Percentiles rank a stretch among this genome's conserved stretches.
Evolutionary conservation across 2,329 filamentous ascomycete genomes (phyloP).

Genomic region (Claviceps quebecensis): DNA sequence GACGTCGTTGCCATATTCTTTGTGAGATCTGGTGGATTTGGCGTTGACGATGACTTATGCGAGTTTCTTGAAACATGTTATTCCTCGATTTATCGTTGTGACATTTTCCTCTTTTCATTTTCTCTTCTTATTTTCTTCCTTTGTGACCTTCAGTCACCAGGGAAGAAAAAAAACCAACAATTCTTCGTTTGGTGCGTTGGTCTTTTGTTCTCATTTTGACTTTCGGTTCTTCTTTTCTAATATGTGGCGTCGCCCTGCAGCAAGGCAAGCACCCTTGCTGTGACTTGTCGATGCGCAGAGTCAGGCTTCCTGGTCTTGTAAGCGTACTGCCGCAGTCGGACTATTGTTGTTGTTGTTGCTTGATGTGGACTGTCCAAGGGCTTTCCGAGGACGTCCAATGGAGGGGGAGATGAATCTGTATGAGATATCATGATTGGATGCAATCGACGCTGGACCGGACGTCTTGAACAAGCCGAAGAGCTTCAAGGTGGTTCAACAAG

Average conservation of each 20-base stretch:
- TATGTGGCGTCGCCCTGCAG: neutral
- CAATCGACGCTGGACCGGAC: too few species aligned
- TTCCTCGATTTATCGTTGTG: slow-evolving; percentile 9
- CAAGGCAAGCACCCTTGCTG: neutral
- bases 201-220: neutral
- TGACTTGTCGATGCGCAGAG: neutral
- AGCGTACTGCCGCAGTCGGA: too few species aligned
- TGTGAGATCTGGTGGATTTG: slow-evolving; percentile 28
- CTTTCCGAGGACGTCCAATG: too few species aligned
- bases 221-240: neutral
- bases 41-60: slow-evolving; percentile 27
- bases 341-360: too few species aligned
- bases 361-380: too few species aligned
- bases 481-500: too few species aligned
- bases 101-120: slow-evolving; percentile 3
- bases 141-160: neutral
- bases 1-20: slow-evolving; percentile 21
- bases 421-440: too few species aligned
- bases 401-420: too few species aligned
- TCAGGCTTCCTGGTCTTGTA: neutral
- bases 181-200: neutral
- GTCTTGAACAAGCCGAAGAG: too few species aligned
- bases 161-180: neutral
- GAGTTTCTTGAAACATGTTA: slow-evolving; percentile 1
- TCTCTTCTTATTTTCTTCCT: neutral